phyloP scores from a whole-genome alignment of 768 basidiomycete genomes.

The Mycena vulgaris region DNA sequence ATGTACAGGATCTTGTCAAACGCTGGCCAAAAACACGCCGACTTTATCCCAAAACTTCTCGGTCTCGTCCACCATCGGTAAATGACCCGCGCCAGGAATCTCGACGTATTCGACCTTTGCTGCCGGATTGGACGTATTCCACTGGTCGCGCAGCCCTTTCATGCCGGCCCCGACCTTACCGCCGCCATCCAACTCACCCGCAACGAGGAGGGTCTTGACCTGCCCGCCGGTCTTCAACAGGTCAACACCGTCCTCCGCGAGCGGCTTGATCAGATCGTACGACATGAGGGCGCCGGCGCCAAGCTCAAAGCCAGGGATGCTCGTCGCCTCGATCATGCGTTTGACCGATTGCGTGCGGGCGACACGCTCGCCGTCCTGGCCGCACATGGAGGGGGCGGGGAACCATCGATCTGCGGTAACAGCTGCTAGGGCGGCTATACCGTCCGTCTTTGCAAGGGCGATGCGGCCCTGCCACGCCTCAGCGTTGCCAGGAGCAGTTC shows the following conservation, averaged over 20 bases:
- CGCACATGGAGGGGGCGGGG: conserved; percentile 54
- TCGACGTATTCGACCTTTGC: conserved; percentile 50
- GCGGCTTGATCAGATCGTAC: conserved; percentile 56
- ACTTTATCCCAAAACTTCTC: conserved; percentile 56
- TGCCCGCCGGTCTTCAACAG: conserved; percentile 42
- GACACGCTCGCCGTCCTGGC: conserved; percentile 32
- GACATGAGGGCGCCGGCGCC: conserved; percentile 62
- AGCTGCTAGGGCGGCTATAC: conserved; percentile 58
- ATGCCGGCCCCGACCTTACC: conserved; percentile 62
- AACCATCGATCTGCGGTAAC: conserved; percentile 68
- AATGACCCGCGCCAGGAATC: conserved; percentile 60
- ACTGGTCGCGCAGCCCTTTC: conserved; percentile 49
- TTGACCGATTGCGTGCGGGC: conserved; percentile 48
- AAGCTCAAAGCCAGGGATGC: conserved; percentile 56
- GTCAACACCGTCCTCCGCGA: conserved; percentile 37
- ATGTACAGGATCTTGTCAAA: conserved; percentile 21
- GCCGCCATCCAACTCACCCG: conserved; percentile 64
- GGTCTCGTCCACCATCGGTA: conserved; percentile 69
- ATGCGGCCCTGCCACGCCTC: conserved; percentile 67
- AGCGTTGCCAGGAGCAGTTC: conserved; percentile 62
- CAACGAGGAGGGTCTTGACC: conserved; percentile 59
- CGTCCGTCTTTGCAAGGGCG: conserved; percentile 52
- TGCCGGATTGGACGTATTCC: conserved; percentile 46
- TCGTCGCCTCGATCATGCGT: conserved; percentile 57
- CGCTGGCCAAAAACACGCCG: conserved; percentile 46